Conservation (phyloP, 345 rosid species). For the Ceriops zippeliana region DNA sequence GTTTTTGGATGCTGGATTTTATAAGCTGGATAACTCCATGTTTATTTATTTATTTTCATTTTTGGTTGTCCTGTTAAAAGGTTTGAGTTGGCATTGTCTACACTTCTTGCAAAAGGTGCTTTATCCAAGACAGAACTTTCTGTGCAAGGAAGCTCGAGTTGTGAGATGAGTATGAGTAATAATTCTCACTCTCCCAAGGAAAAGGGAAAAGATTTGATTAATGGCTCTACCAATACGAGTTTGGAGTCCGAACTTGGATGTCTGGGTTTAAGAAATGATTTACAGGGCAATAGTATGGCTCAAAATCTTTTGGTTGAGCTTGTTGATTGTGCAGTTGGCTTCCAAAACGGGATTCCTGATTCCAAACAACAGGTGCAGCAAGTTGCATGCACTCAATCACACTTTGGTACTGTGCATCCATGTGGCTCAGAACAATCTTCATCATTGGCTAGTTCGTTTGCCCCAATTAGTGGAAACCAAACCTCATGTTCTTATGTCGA, state of each 20-base stretch:
- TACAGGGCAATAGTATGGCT: conserved; percentile 33
- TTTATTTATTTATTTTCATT: not conserved
- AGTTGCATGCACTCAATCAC: conserved; percentile 39
- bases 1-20: conserved; percentile 15
- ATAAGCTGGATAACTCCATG: conserved; percentile 18
- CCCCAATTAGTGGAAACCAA: conserved; percentile 42
- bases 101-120: conserved; percentile 70
- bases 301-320: conserved; percentile 50
- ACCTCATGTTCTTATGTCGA: conserved; percentile 47
- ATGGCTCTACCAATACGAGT: conserved; percentile 40
- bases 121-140: conserved; percentile 50
- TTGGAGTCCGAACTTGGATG: conserved; percentile 58
- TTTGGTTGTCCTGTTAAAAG: conserved; percentile 32
- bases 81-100: conserved; percentile 80
- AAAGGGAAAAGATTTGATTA: conserved; percentile 49
- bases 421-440: conserved; percentile 37
- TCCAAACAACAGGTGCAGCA: conserved; percentile 46
- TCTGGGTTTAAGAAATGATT: conserved; percentile 45
- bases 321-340: conserved; percentile 50
- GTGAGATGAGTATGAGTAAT: conserved; percentile 43
- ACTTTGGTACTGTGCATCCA: conserved; percentile 34
- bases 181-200: conserved; percentile 46
- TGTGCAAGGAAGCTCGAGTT: conserved; percentile 47
- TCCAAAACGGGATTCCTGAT: conserved; percentile 42
- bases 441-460: conserved; percentile 34